phyloP scores from a whole-genome alignment of 169 alveolate species.

The Cryptosporidium tyzzeri region DNA sequence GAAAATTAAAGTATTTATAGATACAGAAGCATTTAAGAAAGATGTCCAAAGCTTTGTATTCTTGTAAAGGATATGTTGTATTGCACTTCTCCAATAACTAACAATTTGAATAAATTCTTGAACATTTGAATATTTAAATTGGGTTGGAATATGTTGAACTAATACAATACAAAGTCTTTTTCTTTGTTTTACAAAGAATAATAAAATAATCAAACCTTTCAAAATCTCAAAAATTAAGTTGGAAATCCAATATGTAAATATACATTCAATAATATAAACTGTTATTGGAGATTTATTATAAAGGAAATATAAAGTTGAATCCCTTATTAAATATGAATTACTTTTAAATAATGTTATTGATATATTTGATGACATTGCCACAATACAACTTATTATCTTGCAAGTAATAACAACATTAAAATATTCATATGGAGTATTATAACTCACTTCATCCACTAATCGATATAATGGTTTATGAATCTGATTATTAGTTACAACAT shows the following conservation, averaged over 20 bases:
- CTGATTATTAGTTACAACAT: slow-evolving; percentile 32
- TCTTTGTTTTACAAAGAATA: slow-evolving; percentile 65
- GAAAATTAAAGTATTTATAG: slow-evolving; percentile 51
- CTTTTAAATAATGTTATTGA: slow-evolving; percentile 40
- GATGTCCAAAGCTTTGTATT: slow-evolving; percentile 71
- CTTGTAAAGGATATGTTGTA: slow-evolving; percentile 58
- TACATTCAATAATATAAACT: slow-evolving; percentile 31
- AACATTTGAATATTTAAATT: slow-evolving; percentile 67
- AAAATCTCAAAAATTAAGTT: slow-evolving; percentile 52
- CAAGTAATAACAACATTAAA: slow-evolving; percentile 37
- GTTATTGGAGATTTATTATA: slow-evolving; percentile 47
- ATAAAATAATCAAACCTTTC: slow-evolving; percentile 42
- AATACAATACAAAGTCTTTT: slow-evolving; percentile 45
- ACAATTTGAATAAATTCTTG: slow-evolving; percentile 71
- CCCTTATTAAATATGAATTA: slow-evolving; percentile 60
- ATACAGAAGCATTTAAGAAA: slow-evolving; percentile 27
- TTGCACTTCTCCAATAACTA: slow-evolving; percentile 74
- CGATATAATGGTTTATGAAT: slow-evolving; percentile 49
- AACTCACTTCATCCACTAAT: slow-evolving; percentile 59
- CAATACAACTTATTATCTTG: slow-evolving; percentile 29
- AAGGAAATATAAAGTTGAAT: slow-evolving; percentile 60
- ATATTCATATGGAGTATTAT: slow-evolving; percentile 60
- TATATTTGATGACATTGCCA: slow-evolving; percentile 66
- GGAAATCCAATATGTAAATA: slow-evolving; percentile 50
- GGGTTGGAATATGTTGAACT: slow-evolving; percentile 65